Base-by-base conservation (phyloP, 1,284 basidiomycete genomes). In the Rhodotorula sp. region DNA sequence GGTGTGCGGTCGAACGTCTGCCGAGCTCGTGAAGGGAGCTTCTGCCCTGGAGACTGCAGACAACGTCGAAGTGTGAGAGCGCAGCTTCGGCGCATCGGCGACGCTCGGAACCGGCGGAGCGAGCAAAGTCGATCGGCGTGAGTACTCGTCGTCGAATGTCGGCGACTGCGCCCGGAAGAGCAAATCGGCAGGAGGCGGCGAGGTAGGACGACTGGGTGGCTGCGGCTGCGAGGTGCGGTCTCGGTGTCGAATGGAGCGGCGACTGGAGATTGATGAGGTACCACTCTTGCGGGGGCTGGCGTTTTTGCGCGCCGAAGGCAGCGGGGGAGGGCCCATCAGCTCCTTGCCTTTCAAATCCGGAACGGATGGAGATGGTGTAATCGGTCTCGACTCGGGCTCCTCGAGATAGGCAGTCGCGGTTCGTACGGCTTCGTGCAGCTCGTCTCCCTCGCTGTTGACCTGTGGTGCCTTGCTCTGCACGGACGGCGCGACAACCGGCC, bases 151-250 rank as follows among this genome's bases (percentile, higher is more conserved):
- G 62, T 79, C 88, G 78, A 91, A 87, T 3, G 88, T 88, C 0
- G 93, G 91, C 0, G 91, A 92, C 2, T 91, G 91, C 2, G 92
- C 91, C 34, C 92, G 89, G 76, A 91, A 88, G 72, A 94, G 88
- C 77, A 93, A 89, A 70, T 96, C 92, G 20, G 90, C 85, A 7
- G 93, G 93, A 8, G 93, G 92, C 2, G 93, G 92, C 0, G 93
- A 96, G 0, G 88, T 90, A 0, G 93, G 92, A 63, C 92, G 85
- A 29, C 90, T 89, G 6, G 93, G 92, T 14, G 68, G 68, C 26
- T 64, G 56, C 34, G 14, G 5, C 34, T 4, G 54, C 89, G 88
- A 10, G 82, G 79, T 69, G 88, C 39, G 39, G 39, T 43, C 39
- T 43, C 39, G 39, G 39, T 43, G 39, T 43, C 39, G 39, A 43